Base-by-base conservation (phyloP, 768 basidiomycete species). In the Lactarius akahatsu region DNA sequence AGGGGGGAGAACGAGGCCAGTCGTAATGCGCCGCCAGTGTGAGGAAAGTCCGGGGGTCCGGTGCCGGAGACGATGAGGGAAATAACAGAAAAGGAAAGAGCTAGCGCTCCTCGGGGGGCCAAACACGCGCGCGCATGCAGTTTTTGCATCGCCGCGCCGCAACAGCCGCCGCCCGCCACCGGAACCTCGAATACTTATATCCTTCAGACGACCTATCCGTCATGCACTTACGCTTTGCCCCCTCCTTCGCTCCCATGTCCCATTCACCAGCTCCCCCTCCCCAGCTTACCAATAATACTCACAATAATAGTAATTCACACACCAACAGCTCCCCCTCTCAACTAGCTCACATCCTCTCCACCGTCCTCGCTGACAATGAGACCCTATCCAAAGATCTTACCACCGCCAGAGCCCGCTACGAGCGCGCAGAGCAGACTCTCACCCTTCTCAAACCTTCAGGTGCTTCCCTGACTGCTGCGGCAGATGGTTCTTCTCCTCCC, bases 361-460 rank as follows among this genome's bases (percentile, higher is more conserved):
- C 64, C 32, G 70, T 71, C 62, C 68, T 69, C 59, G 70, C 62
- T 13, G 70, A 71, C 58, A 71, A 71, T 56, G 70, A 69, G 36
- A n/a, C 61, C 55, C 64, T 71, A 20, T 50, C 57, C 50, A 62
- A 65, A 57, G 70, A 69, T 62, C 64, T 71, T 38, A 40, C 64
- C 40, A 34, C 43, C 23, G 64, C 68, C 43, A 60, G 62, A 41
- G 55, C 59, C 50, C 70, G 70, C 38, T 59, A 61, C 55, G 70
- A 71, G 20, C 70, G 70, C 36, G 64, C 67, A 16, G 70, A 71
- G 34, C 59, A 64, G 58, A 65, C 65, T n/a, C 62, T 71, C 26
- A 40, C 69, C 55, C 64, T 66, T 59, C 61, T 62, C 57, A 57
- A 59, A 30, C 59, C 70, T 20, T 47, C 59, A 18, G 43, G 47